phyloP scores from a whole-genome alignment of 495 filamentous ascomycete species.

The Aspergillus sclerotiicarbonarius region DNA sequence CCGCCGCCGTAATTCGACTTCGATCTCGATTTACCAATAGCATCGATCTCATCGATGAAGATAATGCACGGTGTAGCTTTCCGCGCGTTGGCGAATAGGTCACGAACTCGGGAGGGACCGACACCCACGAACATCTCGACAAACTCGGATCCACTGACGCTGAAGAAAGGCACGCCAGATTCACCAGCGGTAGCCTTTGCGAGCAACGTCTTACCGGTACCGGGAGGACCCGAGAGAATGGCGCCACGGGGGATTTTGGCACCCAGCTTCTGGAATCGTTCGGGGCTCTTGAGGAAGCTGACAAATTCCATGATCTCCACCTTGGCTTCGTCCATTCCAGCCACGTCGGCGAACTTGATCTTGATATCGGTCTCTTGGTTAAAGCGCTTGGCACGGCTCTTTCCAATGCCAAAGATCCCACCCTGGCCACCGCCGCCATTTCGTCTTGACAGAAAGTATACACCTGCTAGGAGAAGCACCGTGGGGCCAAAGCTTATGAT shows the following conservation, averaged over 20 bases:
- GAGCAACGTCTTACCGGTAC: constrained; percentile 96
- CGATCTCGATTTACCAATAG: constrained; percentile 85
- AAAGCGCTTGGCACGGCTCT: constrained; percentile 92
- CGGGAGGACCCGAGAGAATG: constrained; percentile 92
- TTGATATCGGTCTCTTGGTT: constrained; percentile 96
- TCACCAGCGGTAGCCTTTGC: constrained; percentile 98
- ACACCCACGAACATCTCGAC: constrained; percentile 99
- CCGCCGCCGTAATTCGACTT: constrained; percentile 78
- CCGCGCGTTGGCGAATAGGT: constrained; percentile 89
- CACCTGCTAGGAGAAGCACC: constrained; percentile 73
- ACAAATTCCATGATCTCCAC: constrained; percentile 99
- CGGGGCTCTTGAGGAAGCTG: constrained; percentile 87
- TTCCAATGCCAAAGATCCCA: constrained; percentile 91
- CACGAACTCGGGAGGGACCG: constrained; percentile 89
- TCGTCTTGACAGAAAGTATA: constrained; percentile 70
- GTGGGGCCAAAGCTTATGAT: constrained; percentile 84
- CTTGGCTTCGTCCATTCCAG: constrained; percentile 98
- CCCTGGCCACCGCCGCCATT: constrained; percentile 64
- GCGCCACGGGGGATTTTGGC: constrained; percentile 97
- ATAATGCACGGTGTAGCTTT: constrained; percentile 98
- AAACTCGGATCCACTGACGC: constrained; percentile 96
- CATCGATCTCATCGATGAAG: constrained; percentile 99
- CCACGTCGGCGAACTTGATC: constrained; percentile 95
- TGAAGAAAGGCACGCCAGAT: constrained; percentile 97
- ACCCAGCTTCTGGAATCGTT: constrained; percentile 85